phyloP scores from a whole-genome alignment of 169 alveolate species.

The Cryptosporidium ryanae region DNA sequence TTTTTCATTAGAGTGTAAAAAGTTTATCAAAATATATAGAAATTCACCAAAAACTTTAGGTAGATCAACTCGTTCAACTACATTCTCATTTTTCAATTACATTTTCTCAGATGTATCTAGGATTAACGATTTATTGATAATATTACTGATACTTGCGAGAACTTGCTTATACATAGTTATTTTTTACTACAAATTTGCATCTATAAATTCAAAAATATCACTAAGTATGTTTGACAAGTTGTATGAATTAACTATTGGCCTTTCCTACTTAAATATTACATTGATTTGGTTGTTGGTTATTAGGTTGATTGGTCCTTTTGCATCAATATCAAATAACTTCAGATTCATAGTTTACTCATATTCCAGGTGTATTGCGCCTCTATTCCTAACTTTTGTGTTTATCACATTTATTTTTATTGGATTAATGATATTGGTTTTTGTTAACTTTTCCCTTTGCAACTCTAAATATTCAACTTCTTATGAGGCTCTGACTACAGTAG shows the following conservation, averaged over 20 bases:
- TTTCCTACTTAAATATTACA: conserved; percentile 15
- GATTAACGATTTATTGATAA: conserved; percentile 28
- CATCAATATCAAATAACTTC: conserved; percentile 49
- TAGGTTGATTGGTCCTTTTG: conserved; percentile 19
- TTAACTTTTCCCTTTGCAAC: conserved; percentile 50
- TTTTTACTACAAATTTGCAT: conserved; percentile 25
- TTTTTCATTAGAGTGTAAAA: conserved; percentile 53
- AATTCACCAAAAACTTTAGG: conserved; percentile 43
- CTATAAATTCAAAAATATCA: neutral
- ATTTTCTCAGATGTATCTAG: conserved; percentile 39
- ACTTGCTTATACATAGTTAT: conserved; percentile 1
- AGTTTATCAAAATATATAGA: conserved; percentile 19
- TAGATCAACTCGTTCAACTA: conserved; percentile 27
- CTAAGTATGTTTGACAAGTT: conserved; percentile 20
- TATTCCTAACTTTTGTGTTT: conserved; percentile 26
- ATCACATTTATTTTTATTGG: conserved; percentile 27
- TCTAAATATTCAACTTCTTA: conserved; percentile 1
- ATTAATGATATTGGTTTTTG: conserved; percentile 20
- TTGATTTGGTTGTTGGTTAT: conserved; percentile 46
- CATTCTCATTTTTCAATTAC: conserved; percentile 53
- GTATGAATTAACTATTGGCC: conserved; percentile 3
- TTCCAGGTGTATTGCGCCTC: conserved; percentile 2
- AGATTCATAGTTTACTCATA: conserved; percentile 14
- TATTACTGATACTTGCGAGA: conserved; percentile 25
- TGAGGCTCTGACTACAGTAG: conserved; percentile 1